Conservation (phyloP, 176 grass and related monocot genomes). For the Sorghum bicolor region Sorghum_bicolor_NCBIv3 NC_012872.2:66901001-66901500, state of each 20-base stretch:
- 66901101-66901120: conserved; percentile 3
- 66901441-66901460: neutral
- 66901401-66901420: conserved; percentile 26
- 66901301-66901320: conserved; percentile 38
- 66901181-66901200: neutral
- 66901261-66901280: conserved; percentile 26
- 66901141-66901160: conserved; percentile 36
- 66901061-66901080: conserved; percentile 27
- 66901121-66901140: conserved; percentile 34
- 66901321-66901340: neutral
- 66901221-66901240: conserved; percentile 12
- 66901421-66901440: neutral
- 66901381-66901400: conserved; percentile 14
- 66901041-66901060: neutral
- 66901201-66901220: neutral
- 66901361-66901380: conserved; percentile 40
- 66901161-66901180: neutral
- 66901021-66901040: conserved; percentile 34
- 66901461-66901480: neutral
- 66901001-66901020: conserved; percentile 74
- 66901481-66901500: neutral
- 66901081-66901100: conserved; percentile 14
- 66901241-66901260: neutral
- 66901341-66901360: conserved; percentile 17
- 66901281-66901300: conserved; percentile 16